phyloP scores from a whole-genome alignment of 106 monocot species.

The Platanthera guangdongensis region DNA sequence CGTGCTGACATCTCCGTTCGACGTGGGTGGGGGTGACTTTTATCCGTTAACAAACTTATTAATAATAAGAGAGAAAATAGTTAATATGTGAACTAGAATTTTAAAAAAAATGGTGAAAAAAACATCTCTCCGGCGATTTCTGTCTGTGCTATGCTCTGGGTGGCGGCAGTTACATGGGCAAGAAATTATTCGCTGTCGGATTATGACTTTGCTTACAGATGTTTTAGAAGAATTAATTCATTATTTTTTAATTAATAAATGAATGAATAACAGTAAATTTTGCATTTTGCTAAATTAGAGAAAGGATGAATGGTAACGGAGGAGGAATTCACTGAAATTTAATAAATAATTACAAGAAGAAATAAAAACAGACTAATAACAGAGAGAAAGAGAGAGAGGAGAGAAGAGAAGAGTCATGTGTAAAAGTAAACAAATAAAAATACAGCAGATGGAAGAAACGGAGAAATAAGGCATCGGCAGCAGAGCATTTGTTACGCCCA shows the following conservation, averaged over 20 bases:
- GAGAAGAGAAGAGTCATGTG: neutral
- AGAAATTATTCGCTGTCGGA: neutral
- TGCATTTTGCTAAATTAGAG: too few species aligned
- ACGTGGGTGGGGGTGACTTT: neutral
- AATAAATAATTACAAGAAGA: neutral
- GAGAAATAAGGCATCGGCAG: conserved; percentile 1
- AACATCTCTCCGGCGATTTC: neutral
- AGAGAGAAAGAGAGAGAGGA: neutral
- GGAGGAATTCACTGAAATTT: neutral
- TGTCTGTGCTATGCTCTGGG: neutral
- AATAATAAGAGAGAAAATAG: too few species aligned
- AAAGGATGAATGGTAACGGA: too few species aligned
- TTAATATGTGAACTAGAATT: neutral
- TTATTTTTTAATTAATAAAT: neutral
- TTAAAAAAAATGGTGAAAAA: neutral
- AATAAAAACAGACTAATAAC: neutral
- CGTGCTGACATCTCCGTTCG: neutral
- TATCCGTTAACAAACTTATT: neutral
- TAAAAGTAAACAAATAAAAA: neutral
- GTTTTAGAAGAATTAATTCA: neutral
- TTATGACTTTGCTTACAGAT: neutral
- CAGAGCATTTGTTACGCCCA: conserved; percentile 39
- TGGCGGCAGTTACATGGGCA: neutral
- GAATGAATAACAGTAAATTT: neutral
- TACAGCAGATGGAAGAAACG: conserved; percentile 6